These are phyloP conservation scores for Sporothrix globosa DNA, from an alignment of 2,329 filamentous ascomycete species.

Conservation along the genomic window DNA sequence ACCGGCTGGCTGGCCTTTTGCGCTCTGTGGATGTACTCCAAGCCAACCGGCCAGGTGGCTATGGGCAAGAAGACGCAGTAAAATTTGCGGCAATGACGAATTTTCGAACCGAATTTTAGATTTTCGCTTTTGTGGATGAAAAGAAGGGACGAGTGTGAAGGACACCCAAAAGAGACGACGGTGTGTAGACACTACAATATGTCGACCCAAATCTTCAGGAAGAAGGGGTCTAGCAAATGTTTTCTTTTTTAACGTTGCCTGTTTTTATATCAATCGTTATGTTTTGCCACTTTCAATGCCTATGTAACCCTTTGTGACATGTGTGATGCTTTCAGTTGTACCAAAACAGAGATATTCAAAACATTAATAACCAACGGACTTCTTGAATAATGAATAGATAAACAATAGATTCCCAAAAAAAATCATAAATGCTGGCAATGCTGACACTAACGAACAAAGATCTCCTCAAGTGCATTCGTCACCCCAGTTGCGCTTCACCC, in stretches of 20 bases:
- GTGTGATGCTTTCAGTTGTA: neutral
- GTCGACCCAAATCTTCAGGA: constrained; percentile 2
- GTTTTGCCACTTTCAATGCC: neutral
- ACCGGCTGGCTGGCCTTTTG: constrained; percentile 84
- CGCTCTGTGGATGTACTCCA: constrained; percentile 79
- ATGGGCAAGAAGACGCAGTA: constrained; percentile 55
- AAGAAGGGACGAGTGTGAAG: neutral
- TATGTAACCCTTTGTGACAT: neutral
- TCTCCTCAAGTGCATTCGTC: constrained; percentile 45
- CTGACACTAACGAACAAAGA: neutral
- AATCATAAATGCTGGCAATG: neutral
- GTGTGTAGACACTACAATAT: no score
- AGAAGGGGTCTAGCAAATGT: constrained; percentile 12
- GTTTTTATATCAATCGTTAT: constrained; percentile 1
- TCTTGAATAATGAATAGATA: no score
- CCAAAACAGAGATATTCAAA: no score
- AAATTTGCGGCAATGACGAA: neutral
- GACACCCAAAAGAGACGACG: no score
- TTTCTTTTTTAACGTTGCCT: no score
- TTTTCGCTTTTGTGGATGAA: neutral
- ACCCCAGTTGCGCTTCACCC: constrained; percentile 64
- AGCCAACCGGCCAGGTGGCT: constrained; percentile 47
- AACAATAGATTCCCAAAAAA: neutral
- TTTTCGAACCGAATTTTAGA: neutral
- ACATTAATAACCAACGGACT: neutral